Evolutionary conservation across 345 rosid genomes (phyloP), one percentile per base, ranked within the genome.

Genomic region (Trapa bicornis): DNA sequence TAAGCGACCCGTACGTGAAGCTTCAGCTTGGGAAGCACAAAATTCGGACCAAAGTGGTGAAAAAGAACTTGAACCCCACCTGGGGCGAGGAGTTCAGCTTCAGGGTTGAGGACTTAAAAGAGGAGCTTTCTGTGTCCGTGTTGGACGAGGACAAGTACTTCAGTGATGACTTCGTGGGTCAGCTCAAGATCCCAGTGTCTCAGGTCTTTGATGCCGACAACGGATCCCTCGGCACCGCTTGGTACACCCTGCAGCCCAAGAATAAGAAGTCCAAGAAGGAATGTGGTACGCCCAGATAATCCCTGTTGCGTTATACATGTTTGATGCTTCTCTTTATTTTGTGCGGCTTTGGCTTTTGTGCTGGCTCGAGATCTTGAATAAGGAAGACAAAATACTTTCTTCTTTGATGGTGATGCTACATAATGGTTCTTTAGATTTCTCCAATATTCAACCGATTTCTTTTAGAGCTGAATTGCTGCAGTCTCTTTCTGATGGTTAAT

Each of bases 51-150:
- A 88, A 86, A 78, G 99, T 88, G 69, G 86, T 88, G 72, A 94
- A 87, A 84, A 94, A 88, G 82, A 78, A 71, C 73, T 80, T 94
- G 81, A 91, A 82, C 74, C 99, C 99, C 41, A 85, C 57, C 75
- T 94, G 99, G 99, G 86, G 83, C 16, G 97, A 90, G 72, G 99
- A 88, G 61, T 90, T 94, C 71, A 74, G 84, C 77, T 90, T 94
- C 81, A 82, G 76, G 76, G 99, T 90, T n/a, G 99, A 90, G 43
- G 99, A 94, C 76, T 84, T 94, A 88, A 80, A 81, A 4, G 97
- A 88, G 35, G 97, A 88, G 73, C 91, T 94, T 70, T 74, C 83
- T 22, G 68, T 94, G 45, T 75, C 82, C 74, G 97, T 94, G 52
- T 74, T 90, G 69, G 96, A 94, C 17, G 99, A 90, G 79, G 99